Percentiles rank a stretch among this genome's conserved stretches.
phyloP scores from a whole-genome alignment of 345 rosid genomes.

The Bruguiera parviflora region DNA sequence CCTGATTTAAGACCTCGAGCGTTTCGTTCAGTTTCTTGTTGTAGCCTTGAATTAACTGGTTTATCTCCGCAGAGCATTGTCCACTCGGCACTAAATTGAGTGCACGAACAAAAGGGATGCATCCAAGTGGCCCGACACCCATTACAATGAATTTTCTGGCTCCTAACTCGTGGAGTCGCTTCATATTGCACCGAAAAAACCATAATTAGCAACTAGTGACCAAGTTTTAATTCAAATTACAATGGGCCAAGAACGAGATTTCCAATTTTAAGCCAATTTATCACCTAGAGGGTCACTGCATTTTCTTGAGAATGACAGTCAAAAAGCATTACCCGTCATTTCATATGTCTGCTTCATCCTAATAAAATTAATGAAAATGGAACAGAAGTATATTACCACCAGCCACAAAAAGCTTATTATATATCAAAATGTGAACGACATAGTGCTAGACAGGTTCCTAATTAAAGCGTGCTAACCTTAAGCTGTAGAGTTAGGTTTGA shows the following conservation, averaged over 20 bases:
- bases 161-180: constrained; percentile 17
- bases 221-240: too few relatives aligned
- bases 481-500: constrained; percentile 47
- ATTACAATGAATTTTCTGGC: constrained; percentile 34
- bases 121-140: constrained; percentile 64
- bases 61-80: constrained; percentile 44
- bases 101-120: constrained; percentile 60
- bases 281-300: too few relatives aligned
- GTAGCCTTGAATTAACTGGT: constrained; percentile 38
- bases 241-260: too few relatives aligned
- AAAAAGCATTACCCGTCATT: too few relatives aligned
- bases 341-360: too few relatives aligned
- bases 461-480: constrained; percentile 25
- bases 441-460: too few relatives aligned
- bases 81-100: constrained; percentile 33
- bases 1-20: constrained; percentile 23
- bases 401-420: too few relatives aligned
- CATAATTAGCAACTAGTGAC: too few relatives aligned
- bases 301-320: too few relatives aligned
- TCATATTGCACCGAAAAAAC: neutral
- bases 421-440: too few relatives aligned
- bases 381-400: too few relatives aligned
- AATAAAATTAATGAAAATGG: too few relatives aligned
- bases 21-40: constrained; percentile 37
- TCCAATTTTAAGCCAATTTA: neutral